Conservation (phyloP, 2,329 filamentous ascomycete genomes). For the Fusarium drepaniforme region DNA sequence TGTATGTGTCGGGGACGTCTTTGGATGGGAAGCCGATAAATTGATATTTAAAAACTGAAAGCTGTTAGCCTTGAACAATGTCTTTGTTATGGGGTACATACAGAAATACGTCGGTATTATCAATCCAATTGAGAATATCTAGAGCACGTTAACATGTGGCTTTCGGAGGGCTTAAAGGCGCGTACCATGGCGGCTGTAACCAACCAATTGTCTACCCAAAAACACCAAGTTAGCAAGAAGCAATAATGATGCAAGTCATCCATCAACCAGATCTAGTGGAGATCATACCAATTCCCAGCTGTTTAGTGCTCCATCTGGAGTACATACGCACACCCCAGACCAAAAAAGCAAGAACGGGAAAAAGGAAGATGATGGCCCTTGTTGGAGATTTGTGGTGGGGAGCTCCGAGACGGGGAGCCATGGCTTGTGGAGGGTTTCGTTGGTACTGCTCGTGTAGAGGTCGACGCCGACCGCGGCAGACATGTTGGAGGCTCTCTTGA, state of each 20-base stretch:
- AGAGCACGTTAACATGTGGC: background rate
- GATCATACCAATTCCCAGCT: conserved; percentile 32
- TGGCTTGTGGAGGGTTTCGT: conserved; percentile 10
- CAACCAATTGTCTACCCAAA: conserved; percentile 34
- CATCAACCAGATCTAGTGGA: background rate
- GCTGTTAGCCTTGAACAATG: background rate
- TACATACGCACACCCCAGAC: conserved; percentile 32
- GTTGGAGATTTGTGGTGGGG: conserved; percentile 31
- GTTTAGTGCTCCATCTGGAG: conserved; percentile 30
- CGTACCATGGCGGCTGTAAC: conserved; percentile 31
- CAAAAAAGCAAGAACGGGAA: conserved; percentile 30
- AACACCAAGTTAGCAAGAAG: background rate
- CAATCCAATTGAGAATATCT: conserved; percentile 31
- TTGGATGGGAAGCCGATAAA: conserved; percentile 28
- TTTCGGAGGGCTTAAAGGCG: accelerated
- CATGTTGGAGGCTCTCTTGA: background rate
- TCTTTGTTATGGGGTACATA: background rate
- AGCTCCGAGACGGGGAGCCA: conserved; percentile 26
- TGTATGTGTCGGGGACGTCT: conserved; percentile 20
- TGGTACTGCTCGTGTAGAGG: background rate
- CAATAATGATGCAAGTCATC: background rate
- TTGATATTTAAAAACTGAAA: conserved; percentile 32
- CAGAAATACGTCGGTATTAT: conserved; percentile 34
- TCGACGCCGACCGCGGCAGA: conserved; percentile 4
- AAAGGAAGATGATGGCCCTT: conserved; percentile 33